phyloP scores from a whole-genome alignment of 345 rosid genomes.

The Crucihimalaya himalaica region DNA sequence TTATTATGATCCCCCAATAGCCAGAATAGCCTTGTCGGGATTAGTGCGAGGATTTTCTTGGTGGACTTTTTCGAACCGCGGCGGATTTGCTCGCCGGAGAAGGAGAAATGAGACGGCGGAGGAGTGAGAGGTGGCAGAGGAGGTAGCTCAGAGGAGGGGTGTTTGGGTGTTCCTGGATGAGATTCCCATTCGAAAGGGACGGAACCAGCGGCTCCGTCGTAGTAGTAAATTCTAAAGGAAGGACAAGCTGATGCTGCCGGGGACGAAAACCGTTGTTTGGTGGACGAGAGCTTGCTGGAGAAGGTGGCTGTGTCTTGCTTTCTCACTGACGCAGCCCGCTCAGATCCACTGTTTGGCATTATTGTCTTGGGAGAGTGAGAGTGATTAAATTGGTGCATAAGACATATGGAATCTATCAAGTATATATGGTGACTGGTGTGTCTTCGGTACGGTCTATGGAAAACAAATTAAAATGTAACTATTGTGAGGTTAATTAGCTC shows the following conservation, averaged over 20 bases:
- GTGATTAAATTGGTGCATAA: conserved; percentile 2
- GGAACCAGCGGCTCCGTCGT: conserved; percentile 33
- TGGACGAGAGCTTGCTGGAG: conserved; percentile 32
- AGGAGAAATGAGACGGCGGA: conserved; percentile 41
- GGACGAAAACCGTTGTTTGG: conserved; percentile 32
- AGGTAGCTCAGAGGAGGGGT: conserved; percentile 31
- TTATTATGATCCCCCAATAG: conserved; percentile 6
- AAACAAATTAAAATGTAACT: background rate
- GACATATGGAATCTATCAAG: conserved; percentile 2
- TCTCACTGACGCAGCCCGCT: background rate
- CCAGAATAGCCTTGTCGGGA: conserved; percentile 25
- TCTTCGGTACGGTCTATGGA: background rate
- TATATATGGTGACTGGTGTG: conserved; percentile 32
- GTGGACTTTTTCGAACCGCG: conserved; percentile 21
- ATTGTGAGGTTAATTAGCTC: too few species aligned
- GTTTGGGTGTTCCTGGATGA: conserved; percentile 42
- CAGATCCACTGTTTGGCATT: conserved; percentile 34
- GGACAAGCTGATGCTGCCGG: conserved; percentile 30
- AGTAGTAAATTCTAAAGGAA: conserved; percentile 39
- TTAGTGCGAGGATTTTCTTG: conserved; percentile 24
- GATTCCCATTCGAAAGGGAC: conserved; percentile 44
- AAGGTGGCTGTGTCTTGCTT: conserved; percentile 24
- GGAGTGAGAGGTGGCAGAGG: conserved; percentile 39
- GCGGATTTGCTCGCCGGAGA: conserved; percentile 22
- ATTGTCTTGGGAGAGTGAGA: conserved; percentile 19